A percentile compares a stretch with the other conserved stretches of the same genome.
These are phyloP conservation scores for Iris macrosiphon DNA, from an alignment of 106 monocot species.

Conservation along the genomic window DNA sequence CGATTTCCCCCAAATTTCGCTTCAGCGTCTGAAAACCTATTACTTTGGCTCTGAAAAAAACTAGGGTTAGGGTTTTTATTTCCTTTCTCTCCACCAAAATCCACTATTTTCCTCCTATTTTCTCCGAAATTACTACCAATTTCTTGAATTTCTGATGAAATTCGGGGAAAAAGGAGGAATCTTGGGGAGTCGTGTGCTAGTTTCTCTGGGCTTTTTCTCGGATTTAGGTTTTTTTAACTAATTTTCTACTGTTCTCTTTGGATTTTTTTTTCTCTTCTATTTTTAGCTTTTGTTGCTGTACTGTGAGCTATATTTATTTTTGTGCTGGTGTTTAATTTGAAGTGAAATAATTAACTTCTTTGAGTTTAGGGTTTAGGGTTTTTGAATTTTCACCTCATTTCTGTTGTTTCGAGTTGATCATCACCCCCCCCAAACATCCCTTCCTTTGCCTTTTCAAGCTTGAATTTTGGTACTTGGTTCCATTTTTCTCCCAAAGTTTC, in stretches of 20 bases:
- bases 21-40: not conserved
- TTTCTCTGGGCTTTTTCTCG: conserved; percentile 13
- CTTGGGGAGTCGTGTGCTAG: not conserved
- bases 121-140: conserved; percentile 7
- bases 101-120: not conserved
- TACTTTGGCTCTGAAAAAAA: not conserved
- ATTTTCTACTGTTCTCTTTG: not conserved
- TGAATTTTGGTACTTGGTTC: no score
- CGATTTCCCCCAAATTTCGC: conserved; percentile 16
- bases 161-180: conserved; percentile 19
- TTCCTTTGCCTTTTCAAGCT: not conserved
- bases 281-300: conserved; percentile 1
- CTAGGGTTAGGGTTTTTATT: not conserved
- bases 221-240: conserved; percentile 8
- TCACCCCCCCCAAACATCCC: not conserved
- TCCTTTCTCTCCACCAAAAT: not conserved
- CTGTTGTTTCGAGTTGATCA: conserved; percentile 2
- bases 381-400: no score
- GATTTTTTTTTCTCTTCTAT: not conserved
- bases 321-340: conserved; percentile 4
- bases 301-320: not conserved
- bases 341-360: not conserved
- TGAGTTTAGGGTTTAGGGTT: conserved; percentile 18
- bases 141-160: conserved; percentile 12
- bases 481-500: not conserved